A percentile compares a stretch with the other conserved stretches of the same genome.
Evolutionary conservation across 805 yeast species (phyloP).

Genomic region (Lipomyces yamadae): DNA sequence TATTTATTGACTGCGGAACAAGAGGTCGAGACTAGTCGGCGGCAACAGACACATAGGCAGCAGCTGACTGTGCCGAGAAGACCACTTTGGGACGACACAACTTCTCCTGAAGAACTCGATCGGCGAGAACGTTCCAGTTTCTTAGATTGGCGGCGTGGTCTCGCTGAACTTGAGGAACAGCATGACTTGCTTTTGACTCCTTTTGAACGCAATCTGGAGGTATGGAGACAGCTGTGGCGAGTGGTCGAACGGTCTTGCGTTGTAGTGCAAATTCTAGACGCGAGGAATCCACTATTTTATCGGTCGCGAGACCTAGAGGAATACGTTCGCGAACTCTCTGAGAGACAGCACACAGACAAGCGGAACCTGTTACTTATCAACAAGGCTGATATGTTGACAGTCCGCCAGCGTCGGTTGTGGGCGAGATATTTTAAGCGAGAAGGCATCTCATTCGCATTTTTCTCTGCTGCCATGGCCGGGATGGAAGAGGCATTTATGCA

Average conservation of each 20-base stretch:
- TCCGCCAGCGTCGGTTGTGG: conserved; percentile 80
- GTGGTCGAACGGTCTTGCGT: conserved; percentile 94
- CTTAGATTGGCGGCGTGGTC: conserved; percentile 89
- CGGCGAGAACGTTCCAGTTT: conserved; percentile 88
- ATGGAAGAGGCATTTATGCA: conserved; percentile 29
- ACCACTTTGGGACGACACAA: conserved; percentile 79
- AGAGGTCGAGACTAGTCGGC: conserved; percentile 61
- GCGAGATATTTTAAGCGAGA: conserved; percentile 75
- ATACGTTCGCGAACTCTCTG: conserved; percentile 76
- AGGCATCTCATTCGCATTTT: conserved; percentile 83
- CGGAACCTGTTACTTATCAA: conserved; percentile 83
- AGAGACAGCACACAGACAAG: conserved; percentile 51
- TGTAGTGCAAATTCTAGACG: conserved; percentile 96
- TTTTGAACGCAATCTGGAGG: conserved; percentile 94
- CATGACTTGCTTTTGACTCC: conserved; percentile 90
- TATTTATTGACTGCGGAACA: conserved; percentile 65
- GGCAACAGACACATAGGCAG: conserved; percentile 57
- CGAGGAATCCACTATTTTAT: conserved; percentile 88
- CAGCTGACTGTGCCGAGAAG: conserved; percentile 88
- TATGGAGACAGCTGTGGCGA: conserved; percentile 98
- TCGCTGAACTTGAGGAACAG: conserved; percentile 82
- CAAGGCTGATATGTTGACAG: conserved; percentile 86
- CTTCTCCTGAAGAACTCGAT: conserved; percentile 77
- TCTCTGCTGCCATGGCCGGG: conserved; percentile 82
- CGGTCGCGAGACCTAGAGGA: conserved; percentile 85